Conservation (phyloP, 495 filamentous ascomycete species). For the Cladorrhinum samala region DNA sequence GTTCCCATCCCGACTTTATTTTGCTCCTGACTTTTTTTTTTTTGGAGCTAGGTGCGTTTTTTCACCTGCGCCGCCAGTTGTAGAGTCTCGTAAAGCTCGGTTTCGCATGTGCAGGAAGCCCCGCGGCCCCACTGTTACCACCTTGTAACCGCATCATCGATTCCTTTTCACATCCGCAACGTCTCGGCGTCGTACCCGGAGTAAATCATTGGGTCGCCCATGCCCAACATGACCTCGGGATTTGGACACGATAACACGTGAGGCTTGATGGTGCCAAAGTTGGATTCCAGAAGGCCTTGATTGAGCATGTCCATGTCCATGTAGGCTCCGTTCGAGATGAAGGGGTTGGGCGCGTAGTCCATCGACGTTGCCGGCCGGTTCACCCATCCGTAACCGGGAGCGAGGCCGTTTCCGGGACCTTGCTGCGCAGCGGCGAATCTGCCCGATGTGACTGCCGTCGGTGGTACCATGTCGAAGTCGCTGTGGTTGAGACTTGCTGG, state of each 20-base stretch:
- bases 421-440: too few species aligned
- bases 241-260: slow-evolving; percentile 38
- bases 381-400: slow-evolving; percentile 27
- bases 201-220: slow-evolving; percentile 44
- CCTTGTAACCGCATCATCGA: too few species aligned
- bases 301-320: slow-evolving; percentile 40
- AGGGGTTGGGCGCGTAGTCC: slow-evolving; percentile 23
- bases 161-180: slow-evolving; percentile 19
- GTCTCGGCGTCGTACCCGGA: slow-evolving; percentile 30
- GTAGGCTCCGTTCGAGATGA: slow-evolving; percentile 13
- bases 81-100: too few species aligned
- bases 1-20: too few species aligned
- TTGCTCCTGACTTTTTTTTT: slow-evolving; percentile 1
- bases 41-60: background rate
- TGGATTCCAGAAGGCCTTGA: slow-evolving; percentile 38
- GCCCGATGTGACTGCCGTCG: too few species aligned
- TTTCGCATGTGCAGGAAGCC: too few species aligned
- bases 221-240: slow-evolving; percentile 44
- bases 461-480: too few species aligned
- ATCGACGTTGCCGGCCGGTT: slow-evolving; percentile 26
- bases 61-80: background rate
- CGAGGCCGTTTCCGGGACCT: background rate
- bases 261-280: slow-evolving; percentile 44
- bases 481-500: slow-evolving; percentile 40
- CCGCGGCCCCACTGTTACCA: too few species aligned